phyloP scores from a whole-genome alignment of 2,329 filamentous ascomycete species.

The Alternaria sp. region DNA sequence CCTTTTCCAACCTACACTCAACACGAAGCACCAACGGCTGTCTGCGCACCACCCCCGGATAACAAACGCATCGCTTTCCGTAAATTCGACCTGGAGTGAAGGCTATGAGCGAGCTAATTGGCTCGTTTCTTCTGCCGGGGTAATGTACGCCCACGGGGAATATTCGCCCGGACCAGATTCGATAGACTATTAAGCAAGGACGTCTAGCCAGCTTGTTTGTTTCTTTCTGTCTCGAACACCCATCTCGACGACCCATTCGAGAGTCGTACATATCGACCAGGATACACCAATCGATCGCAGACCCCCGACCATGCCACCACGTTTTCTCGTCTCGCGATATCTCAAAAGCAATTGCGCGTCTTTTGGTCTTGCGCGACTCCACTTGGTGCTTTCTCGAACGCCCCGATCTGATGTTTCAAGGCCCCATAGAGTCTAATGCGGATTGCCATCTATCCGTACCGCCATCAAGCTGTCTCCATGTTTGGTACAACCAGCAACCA shows the following conservation, averaged over 20 bases:
- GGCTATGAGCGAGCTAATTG: background rate
- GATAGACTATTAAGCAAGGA: background rate
- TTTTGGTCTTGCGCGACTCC: slow-evolving; percentile 11
- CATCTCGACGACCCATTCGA: slow-evolving; percentile 2
- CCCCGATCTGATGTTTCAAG: slow-evolving; percentile 17
- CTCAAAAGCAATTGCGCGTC: slow-evolving; percentile 10
- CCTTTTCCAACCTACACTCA: background rate
- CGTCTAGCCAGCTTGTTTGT: slow-evolving; percentile 1
- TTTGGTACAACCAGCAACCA: background rate
- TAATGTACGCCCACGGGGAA: background rate
- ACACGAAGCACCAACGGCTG: slow-evolving; percentile 8
- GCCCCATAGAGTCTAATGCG: slow-evolving; percentile 11
- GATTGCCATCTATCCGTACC: slow-evolving; percentile 9
- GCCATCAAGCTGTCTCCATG: background rate
- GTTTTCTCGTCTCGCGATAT: slow-evolving; percentile 3
- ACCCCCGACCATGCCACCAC: background rate
- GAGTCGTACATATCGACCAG: background rate
- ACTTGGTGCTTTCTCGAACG: slow-evolving; percentile 5
- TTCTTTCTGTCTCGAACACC: slow-evolving; percentile 12
- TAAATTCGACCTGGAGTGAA: background rate
- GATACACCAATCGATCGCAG: background rate
- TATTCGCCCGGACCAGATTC: slow-evolving; percentile 2
- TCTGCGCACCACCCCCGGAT: slow-evolving; percentile 5
- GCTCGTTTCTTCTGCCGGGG: slow-evolving; percentile 8
- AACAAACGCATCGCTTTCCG: slow-evolving; percentile 14